Evolutionary conservation across 2,329 filamentous ascomycete genomes (phyloP), one percentile per base, ranked within the genome.

Genomic region (Alternaria rosae): DNA sequence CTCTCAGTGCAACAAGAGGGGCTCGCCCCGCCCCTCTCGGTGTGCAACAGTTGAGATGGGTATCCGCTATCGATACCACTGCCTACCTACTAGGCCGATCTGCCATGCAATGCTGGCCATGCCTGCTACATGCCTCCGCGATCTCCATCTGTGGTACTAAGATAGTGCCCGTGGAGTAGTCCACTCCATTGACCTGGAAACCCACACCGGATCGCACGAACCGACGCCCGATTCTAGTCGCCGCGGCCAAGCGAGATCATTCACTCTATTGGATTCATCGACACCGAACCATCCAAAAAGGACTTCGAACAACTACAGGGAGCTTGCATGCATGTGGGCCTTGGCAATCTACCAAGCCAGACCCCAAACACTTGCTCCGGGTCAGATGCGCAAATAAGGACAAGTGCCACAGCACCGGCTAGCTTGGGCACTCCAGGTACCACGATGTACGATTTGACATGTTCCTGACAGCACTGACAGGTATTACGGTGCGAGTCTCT

Each of bases 401-500:
- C 50, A 58, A 44, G 52, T 54, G 30, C 23, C 17, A 51, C 45
- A 9, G 17, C 55, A 38, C 35, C 35, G 23, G 55, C 54, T 51
- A 43, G 45, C 20, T 28, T 5, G 9, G 35, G 41, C 35, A 9
- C 15, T 26, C 6, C 13, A 48, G 50, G 64, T 59, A 48, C 59
- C 55, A 63, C 65, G 42, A 52, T n/a, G 50, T 28, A 44, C 44
- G 57, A 56, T 54, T 52, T 59, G 54, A 45, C 62, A 65, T 62
- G 60, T 52, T 50, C 57, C 56, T 70, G 68, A 70, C 69, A 70
- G 63, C 48, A 20, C 65, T 72, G 70, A 72, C 67, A 72, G 70
- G 66, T 71, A 57, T 38, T 53, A 70, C 53, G 38, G 69, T 72
- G 57, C 69, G 66, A 70, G 67, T 59, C 48, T 63, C 45, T 52